A percentile compares a stretch with the other conserved stretches of the same genome.
These are phyloP conservation scores for Talaromyces trachyspermus DNA, from an alignment of 495 filamentous ascomycete genomes.

Conservation along the genomic window DNA sequence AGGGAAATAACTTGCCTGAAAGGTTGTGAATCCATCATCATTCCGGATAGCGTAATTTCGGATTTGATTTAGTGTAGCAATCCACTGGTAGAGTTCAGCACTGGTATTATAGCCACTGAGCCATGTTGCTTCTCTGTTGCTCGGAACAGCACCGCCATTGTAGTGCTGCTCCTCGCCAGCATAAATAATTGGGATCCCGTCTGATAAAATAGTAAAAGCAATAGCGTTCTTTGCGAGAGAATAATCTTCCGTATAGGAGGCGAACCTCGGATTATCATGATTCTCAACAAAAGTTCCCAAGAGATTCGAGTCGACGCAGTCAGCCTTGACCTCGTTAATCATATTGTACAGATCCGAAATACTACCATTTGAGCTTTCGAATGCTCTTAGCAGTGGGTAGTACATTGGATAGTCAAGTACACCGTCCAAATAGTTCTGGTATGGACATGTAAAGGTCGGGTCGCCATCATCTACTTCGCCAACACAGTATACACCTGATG, in stretches of 20 bases:
- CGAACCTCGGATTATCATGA: constrained; percentile 66
- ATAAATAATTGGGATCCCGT: constrained; percentile 61
- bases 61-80: constrained; percentile 51
- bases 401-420: constrained; percentile 58
- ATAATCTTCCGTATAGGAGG: constrained; percentile 44
- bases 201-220: constrained; percentile 62
- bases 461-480: constrained; percentile 65
- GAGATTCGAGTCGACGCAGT: constrained; percentile 53
- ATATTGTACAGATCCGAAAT: constrained; percentile 53
- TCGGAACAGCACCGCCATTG: constrained; percentile 52
- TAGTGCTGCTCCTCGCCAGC: constrained; percentile 73
- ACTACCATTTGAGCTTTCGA: constrained; percentile 50
- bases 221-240: constrained; percentile 61
- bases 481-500: constrained; percentile 63
- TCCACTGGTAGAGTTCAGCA: constrained; percentile 56
- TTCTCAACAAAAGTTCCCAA: constrained; percentile 75
- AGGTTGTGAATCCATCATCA: constrained; percentile 40
- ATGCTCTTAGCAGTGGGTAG: constrained; percentile 55
- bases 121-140: constrained; percentile 74
- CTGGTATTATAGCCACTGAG: constrained; percentile 53
- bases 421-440: constrained; percentile 53
- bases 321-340: constrained; percentile 46
- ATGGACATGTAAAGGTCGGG: constrained; percentile 52
- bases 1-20: constrained; percentile 25
- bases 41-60: constrained; percentile 47